Base-by-base conservation (phyloP, 2,329 filamentous ascomycete genomes). In the Fusarium proliferatum region DNA sequence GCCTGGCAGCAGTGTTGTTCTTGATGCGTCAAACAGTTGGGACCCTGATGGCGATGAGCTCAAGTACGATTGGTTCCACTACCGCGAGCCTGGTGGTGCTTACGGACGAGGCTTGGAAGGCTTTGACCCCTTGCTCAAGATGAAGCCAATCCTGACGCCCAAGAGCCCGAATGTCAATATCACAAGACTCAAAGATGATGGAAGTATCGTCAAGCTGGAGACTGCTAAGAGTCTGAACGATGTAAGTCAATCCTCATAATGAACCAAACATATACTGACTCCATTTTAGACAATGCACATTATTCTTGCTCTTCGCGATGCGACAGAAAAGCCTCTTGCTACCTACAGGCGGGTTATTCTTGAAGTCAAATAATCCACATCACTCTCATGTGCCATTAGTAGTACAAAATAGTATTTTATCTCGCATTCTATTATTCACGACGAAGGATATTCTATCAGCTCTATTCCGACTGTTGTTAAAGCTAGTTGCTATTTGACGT, bases 131-230 rank as follows among this genome's bases (percentile, higher is more conserved):
- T n/a, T 65, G 5, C 17, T 65, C 0, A 64, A 38, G 10, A 69
- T 69, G 67, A 36, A 65, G 0, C 67, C 67, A 0, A 7, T 48
- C 4, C 19, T 69, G 23, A 69, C 45, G 0, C 23, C 16, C 0
- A 28, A 45, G 28, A 69, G 67, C 6, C 65, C 67, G 0, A 69
- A 59, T 6, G 65, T 69, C 10, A 69, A 69, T 1, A 69, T 69
- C 0, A 69, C 67, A 9, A 64, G 28, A 1, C 7, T 69, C 5
- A 42, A 30, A 0, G 4, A 15, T 2, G 26, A 53, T 3, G 30
- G 67, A 0, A 69, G 65, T 4, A 9, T 59, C 5, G 65, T 69
- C 4, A 69, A 36, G n/a, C 3, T 69, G 2, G 59, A 69, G 7
- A 53, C 41, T 1, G 13, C 52, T 0, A 59, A 64, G 19, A 69